These are phyloP conservation scores for Podila epicladia DNA, from an alignment of 192 early-diverging fungal genomes.

Conservation along the genomic window DNA sequence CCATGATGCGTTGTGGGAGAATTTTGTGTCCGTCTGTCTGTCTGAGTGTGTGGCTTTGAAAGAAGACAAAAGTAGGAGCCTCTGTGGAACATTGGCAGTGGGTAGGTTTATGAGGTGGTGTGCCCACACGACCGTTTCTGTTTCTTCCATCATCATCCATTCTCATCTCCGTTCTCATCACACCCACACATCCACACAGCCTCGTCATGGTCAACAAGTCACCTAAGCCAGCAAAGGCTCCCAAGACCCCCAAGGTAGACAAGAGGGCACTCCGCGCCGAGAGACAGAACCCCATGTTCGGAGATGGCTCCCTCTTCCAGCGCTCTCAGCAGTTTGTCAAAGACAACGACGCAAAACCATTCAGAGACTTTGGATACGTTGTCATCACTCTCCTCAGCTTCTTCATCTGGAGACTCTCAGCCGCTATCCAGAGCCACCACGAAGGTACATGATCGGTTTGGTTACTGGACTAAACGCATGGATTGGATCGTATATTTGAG, in stretches of 20 bases:
- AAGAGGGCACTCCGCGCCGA: slow-evolving; percentile 6
- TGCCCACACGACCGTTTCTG: background rate
- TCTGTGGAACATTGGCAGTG: too few relatives aligned
- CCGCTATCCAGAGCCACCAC: slow-evolving; percentile 7
- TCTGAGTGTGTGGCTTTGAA: too few relatives aligned
- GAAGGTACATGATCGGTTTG: slow-evolving; percentile 2
- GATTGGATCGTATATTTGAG: too few relatives aligned
- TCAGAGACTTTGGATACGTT: slow-evolving; percentile 36
- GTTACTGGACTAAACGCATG: too few relatives aligned
- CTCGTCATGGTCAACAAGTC: slow-evolving; percentile 45
- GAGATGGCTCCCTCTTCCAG: slow-evolving; percentile 21
- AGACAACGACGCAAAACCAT: slow-evolving; percentile 37
- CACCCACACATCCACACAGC: background rate
- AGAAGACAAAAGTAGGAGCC: too few relatives aligned
- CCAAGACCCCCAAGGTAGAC: slow-evolving; percentile 26
- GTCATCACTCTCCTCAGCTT: slow-evolving; percentile 11
- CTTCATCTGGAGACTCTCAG: slow-evolving; percentile 35
- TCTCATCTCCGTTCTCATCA: background rate
- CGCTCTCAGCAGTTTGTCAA: slow-evolving; percentile 38
- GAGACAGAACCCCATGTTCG: slow-evolving; percentile 13
- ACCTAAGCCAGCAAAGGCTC: slow-evolving; percentile 35
- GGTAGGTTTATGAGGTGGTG: too few relatives aligned
- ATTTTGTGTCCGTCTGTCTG: too few relatives aligned
- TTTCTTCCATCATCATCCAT: background rate
- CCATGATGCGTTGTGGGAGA: too few relatives aligned